Evolutionary conservation across 768 basidiomycete species (phyloP), one percentile per base, ranked within the genome.

Genomic region (Scleroderma bovista): DNA sequence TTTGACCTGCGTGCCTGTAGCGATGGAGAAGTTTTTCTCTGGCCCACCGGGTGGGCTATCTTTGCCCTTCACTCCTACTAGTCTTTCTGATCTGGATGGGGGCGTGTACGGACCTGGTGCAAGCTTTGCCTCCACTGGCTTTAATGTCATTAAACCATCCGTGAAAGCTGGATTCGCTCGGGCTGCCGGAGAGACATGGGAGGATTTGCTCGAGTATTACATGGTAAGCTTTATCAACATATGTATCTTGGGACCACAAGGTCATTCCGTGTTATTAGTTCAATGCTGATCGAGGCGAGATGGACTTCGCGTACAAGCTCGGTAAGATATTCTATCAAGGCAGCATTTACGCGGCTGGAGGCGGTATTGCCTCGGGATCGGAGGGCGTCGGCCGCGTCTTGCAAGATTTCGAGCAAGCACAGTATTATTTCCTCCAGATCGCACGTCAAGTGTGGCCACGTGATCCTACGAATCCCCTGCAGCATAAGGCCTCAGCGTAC

Each of bases 241-340:
- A 11, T 13, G 7, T 16, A 19, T 15, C 29, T 13, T 23, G 1
- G 24, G 12, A 17, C 3, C 15, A 20, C 34, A 11, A 8, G 42
- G 36, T 45, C 24, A 55, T 36, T n/a, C 38, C 51, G 34, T 50
- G 41, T 13, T 5, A 33, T 55, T 19, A 95, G 87, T 99, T 95
- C 69, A 96, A 97, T 45, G 91, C 95, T 6, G 93, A 97, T 59
- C 83, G 93, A 23, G 92, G 91, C 23, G 90, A 93, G 57, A 81
- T 81, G 45, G 83, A 86, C 54, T 95, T 91, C 64, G 92, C 93
- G 2, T 93, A 88, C 67, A 83, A 90, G 15, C 78, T 98, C 2
- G 96, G 93, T n/a, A 86, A 91, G 68, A 88, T 98, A 10, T 95
- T 87, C 70, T 98, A 99, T 62, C 88, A 93, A 62, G 96, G 96